These are phyloP conservation scores for Rhododendron vialii DNA, from an alignment of 148 eudicot genomes.

Conservation along the genomic window DNA sequence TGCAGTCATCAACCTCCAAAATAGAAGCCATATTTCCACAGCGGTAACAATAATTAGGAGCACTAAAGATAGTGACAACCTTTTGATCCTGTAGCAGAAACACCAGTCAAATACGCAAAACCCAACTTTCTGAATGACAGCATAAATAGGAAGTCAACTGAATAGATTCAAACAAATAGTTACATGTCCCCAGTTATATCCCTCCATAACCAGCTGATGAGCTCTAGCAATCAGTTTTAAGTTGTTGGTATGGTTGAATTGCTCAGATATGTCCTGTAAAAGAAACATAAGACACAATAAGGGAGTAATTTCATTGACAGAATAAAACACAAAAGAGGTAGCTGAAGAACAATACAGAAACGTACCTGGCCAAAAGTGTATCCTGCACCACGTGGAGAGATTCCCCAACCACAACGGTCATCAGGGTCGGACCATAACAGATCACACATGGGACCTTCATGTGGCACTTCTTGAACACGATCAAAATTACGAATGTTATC, in stretches of 20 bases:
- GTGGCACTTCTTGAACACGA: slow-evolving; percentile 99
- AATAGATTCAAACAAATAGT: slow-evolving; percentile 12
- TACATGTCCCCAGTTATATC: slow-evolving; percentile 98
- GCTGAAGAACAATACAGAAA: neutral
- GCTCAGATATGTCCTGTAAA: slow-evolving; percentile 94
- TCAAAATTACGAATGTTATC: slow-evolving; percentile 92
- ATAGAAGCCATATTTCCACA: slow-evolving; percentile 99
- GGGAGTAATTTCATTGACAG: neutral
- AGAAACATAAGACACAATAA: neutral
- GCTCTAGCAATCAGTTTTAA: slow-evolving; percentile 97
- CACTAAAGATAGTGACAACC: slow-evolving; percentile 97
- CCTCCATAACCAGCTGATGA: slow-evolving; percentile 99
- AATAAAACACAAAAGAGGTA: neutral
- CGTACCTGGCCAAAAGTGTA: slow-evolving; percentile 96
- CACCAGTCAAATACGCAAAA: slow-evolving; percentile 7
- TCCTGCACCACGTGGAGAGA: slow-evolving; percentile 99
- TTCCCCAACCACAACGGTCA: slow-evolving; percentile 99
- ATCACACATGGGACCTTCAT: slow-evolving; percentile 99
- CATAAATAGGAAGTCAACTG: neutral
- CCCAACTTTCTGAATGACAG: neutral
- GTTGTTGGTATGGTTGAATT: slow-evolving; percentile 92
- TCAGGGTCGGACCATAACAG: slow-evolving; percentile 99
- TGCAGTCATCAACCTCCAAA: slow-evolving; percentile 98
- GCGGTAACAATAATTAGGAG: slow-evolving; percentile 97
- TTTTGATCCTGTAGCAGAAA: slow-evolving; percentile 81